These are phyloP conservation scores for Nothophaeocryptopus gaeumannii DNA, from an alignment of 2,329 filamentous ascomycete genomes.

Conservation along the genomic window DNA sequence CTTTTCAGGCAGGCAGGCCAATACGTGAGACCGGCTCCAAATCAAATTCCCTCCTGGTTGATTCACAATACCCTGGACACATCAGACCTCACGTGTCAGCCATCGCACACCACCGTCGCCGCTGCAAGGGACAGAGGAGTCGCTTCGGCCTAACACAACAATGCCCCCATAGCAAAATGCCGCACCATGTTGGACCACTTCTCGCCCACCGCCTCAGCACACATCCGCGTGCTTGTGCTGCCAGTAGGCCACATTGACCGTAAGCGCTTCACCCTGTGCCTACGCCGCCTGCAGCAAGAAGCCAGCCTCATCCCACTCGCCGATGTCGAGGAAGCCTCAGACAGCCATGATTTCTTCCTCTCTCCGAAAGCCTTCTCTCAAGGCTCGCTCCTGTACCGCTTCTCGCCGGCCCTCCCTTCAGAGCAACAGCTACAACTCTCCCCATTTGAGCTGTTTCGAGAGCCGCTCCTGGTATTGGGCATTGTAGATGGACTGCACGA, in stretches of 20 bases:
- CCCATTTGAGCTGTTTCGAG: slow-evolving; percentile 87
- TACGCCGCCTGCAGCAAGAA: slow-evolving; percentile 73
- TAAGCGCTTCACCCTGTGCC: slow-evolving; percentile 74
- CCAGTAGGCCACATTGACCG: slow-evolving; percentile 83
- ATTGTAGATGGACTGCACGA: slow-evolving; percentile 72
- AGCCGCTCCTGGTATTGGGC: slow-evolving; percentile 78
- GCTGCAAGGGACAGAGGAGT: too few relatives aligned
- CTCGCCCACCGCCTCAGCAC: slow-evolving; percentile 85
- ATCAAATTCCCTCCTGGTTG: too few relatives aligned
- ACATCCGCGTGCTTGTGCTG: slow-evolving; percentile 81
- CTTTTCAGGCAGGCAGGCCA: too few relatives aligned
- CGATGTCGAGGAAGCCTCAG: slow-evolving; percentile 19
- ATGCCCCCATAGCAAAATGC: too few relatives aligned
- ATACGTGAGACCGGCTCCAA: too few relatives aligned
- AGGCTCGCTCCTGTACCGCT: slow-evolving; percentile 83
- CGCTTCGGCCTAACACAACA: too few relatives aligned
- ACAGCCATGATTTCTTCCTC: slow-evolving; percentile 41
- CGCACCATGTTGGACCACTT: slow-evolving; percentile 62
- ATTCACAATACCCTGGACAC: too few relatives aligned
- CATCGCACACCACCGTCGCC: not conserved
- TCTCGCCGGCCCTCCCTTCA: slow-evolving; percentile 76
- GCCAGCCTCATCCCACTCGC: slow-evolving; percentile 61
- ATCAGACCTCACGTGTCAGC: too few relatives aligned
- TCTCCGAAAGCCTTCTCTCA: slow-evolving; percentile 83
- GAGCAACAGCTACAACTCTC: slow-evolving; percentile 74